These are phyloP conservation scores for Elongisporangium undulatum DNA, from an alignment of 352 stramenopile genomes.

Conservation along the genomic window DNA sequence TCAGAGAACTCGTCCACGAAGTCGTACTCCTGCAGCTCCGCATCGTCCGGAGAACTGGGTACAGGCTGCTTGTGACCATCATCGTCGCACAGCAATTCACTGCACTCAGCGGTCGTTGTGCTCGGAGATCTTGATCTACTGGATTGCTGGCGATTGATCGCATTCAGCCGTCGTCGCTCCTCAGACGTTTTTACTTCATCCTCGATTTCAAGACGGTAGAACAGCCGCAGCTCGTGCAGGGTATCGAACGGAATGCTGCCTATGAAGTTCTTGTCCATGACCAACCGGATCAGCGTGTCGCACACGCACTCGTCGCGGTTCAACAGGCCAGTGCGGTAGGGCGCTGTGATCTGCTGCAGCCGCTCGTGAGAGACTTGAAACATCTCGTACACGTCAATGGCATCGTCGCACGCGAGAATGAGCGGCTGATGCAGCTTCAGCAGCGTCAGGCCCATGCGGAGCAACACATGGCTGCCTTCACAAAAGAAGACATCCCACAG, in stretches of 20 bases:
- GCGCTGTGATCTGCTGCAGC: slow-evolving; percentile 49
- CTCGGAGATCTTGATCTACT: neutral
- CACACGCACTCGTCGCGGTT: slow-evolving; percentile 83
- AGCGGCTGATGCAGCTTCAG: slow-evolving; percentile 75
- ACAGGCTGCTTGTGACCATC: slow-evolving; percentile 18
- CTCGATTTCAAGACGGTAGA: slow-evolving; percentile 59
- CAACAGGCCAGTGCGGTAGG: slow-evolving; percentile 47
- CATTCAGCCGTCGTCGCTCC: slow-evolving; percentile 16
- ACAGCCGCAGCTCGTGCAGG: slow-evolving; percentile 65
- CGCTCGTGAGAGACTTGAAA: slow-evolving; percentile 71
- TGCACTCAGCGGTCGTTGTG: neutral
- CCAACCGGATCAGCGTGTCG: slow-evolving; percentile 72
- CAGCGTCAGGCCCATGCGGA: slow-evolving; percentile 78
- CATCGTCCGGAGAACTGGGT: slow-evolving; percentile 24
- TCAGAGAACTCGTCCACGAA: slow-evolving; percentile 71
- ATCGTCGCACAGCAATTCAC: neutral
- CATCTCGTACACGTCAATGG: slow-evolving; percentile 81
- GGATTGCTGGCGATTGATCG: slow-evolving; percentile 2
- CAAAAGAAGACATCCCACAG: slow-evolving; percentile 91
- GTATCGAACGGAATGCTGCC: slow-evolving; percentile 70
- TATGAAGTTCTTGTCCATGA: slow-evolving; percentile 82
- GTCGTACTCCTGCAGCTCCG: slow-evolving; percentile 64
- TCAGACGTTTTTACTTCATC: slow-evolving; percentile 41
- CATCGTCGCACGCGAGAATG: slow-evolving; percentile 70
- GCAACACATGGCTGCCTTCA: slow-evolving; percentile 85